Evolutionary conservation across 148 eudicot genomes (phyloP).

Genomic region (Pouteria glomerata): DNA sequence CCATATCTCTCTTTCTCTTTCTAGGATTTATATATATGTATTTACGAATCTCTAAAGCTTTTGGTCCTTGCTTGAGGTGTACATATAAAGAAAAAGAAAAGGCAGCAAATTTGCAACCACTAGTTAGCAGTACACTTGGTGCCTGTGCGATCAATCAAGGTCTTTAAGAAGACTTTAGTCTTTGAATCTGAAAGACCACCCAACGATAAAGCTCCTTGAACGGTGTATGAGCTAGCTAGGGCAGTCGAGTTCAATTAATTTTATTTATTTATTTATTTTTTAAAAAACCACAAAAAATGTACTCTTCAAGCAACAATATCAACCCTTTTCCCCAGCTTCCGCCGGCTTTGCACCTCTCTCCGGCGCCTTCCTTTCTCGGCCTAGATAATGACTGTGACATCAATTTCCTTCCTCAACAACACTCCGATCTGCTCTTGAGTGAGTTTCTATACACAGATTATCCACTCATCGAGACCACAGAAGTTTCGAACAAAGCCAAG

Average conservation of each 20-base stretch:
- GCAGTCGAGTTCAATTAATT: no score
- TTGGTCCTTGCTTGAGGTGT: not conserved
- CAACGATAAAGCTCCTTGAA: not conserved
- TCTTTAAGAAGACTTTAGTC: not conserved
- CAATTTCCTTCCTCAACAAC: not conserved
- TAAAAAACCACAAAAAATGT: constrained; percentile 7
- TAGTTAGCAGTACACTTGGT: not conserved
- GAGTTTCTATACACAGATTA: not conserved
- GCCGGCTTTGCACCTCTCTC: not conserved
- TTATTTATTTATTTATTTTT: no score
- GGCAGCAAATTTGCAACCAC: not conserved
- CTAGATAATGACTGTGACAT: not conserved
- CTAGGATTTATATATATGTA: no score
- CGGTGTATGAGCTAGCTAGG: no score
- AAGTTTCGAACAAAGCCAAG: not conserved
- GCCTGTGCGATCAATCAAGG: not conserved
- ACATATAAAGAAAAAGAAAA: not conserved
- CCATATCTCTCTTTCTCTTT: no score
- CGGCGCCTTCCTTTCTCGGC: constrained; percentile 1
- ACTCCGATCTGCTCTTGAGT: constrained; percentile 1
- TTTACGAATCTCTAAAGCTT: no score
- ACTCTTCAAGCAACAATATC: constrained; percentile 4
- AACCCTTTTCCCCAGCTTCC: not conserved
- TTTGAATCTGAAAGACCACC: not conserved
- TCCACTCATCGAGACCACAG: not conserved